Conservation (phyloP, 140 eudicot genomes). For the Ambrosia hybrid region DNA sequence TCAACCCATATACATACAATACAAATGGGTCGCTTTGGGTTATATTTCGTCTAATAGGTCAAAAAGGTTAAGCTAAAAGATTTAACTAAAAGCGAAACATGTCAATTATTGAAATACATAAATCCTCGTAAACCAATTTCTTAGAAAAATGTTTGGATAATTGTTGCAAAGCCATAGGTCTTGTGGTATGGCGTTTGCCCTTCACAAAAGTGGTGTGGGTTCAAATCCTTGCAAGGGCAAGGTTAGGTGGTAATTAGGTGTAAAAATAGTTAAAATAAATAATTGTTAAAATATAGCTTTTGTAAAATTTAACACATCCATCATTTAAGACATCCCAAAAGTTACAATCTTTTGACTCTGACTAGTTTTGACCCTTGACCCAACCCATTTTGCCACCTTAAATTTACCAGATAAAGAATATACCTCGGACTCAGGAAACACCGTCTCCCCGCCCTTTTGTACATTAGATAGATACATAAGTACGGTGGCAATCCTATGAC, state of each 20-base stretch:
- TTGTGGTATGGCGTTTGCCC: no score
- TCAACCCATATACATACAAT: background rate
- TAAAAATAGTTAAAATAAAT: no score
- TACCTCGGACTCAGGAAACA: conserved; percentile 81
- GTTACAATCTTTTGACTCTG: background rate
- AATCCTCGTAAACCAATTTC: background rate
- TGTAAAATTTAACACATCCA: background rate
- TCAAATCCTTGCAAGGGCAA: no score
- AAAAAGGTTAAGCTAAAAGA: background rate
- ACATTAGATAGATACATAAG: conserved; percentile 91
- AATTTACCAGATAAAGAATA: conserved; percentile 15
- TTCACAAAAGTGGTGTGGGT: no score
- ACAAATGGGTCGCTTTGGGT: no score
- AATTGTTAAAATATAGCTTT: background rate
- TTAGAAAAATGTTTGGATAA: background rate
- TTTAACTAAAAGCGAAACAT: background rate
- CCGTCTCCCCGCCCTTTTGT: conserved; percentile 86
- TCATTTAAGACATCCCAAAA: background rate
- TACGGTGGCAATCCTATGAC: conserved; percentile 93
- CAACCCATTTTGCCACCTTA: background rate
- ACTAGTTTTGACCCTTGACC: conserved; percentile 5
- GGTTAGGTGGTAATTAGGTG: no score
- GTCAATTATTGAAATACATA: background rate
- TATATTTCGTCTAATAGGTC: no score
- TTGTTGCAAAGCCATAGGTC: no score